These are phyloP conservation scores for Aureobasidium musti DNA, from an alignment of 2,329 filamentous ascomycete species.

Conservation along the genomic window DNA sequence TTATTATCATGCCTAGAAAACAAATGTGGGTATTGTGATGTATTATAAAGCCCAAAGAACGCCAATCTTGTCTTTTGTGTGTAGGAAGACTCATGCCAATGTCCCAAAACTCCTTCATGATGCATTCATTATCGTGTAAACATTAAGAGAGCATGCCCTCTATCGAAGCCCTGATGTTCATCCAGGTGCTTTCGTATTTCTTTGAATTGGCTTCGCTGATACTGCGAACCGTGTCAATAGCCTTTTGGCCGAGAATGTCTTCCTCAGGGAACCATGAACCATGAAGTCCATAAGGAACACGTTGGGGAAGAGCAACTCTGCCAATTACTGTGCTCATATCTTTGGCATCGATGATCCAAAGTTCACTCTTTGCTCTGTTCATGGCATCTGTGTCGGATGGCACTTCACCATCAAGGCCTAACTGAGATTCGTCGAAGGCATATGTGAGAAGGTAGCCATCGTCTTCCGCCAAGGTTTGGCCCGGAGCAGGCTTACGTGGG, in stretches of 20 bases:
- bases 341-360: slow-evolving; percentile 68
- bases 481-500: slow-evolving; percentile 42
- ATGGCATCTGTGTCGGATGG: slow-evolving; percentile 45
- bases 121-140: slow-evolving; percentile 15
- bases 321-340: slow-evolving; percentile 63
- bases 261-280: slow-evolving; percentile 62
- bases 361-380: slow-evolving; percentile 54
- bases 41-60: not conserved
- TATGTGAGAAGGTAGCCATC: slow-evolving; percentile 69
- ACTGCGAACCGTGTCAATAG: slow-evolving; percentile 41
- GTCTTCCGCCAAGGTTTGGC: slow-evolving; percentile 54
- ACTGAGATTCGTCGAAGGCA: slow-evolving; percentile 68
- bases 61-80: slow-evolving; percentile 4
- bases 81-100: slow-evolving; percentile 3
- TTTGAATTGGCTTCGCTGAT: slow-evolving; percentile 35
- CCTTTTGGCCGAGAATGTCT: slow-evolving; percentile 54
- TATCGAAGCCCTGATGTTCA: slow-evolving; percentile 37
- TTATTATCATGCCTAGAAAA: not conserved
- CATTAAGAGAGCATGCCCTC: slow-evolving; percentile 36
- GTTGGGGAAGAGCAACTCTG: slow-evolving; percentile 61
- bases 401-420: slow-evolving; percentile 43
- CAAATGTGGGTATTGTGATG: slow-evolving; percentile 3
- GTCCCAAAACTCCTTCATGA: slow-evolving; percentile 9
- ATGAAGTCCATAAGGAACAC: slow-evolving; percentile 70
- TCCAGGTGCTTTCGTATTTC: slow-evolving; percentile 38